These are phyloP conservation scores for Allium cepa DNA, from an alignment of 106 monocot species.

Conservation along the genomic window DNA sequence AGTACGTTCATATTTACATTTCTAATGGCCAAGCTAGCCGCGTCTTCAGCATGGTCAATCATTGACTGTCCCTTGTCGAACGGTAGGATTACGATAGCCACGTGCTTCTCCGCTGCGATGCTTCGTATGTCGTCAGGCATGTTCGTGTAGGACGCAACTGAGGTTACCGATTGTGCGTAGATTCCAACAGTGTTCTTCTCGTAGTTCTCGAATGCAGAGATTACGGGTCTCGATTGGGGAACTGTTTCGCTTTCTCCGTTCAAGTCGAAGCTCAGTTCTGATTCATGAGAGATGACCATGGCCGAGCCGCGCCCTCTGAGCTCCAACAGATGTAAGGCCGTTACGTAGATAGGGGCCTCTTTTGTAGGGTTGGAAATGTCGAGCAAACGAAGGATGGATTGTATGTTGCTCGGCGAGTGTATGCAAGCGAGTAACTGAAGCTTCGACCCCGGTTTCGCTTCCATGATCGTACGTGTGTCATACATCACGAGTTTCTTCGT, in stretches of 20 bases:
- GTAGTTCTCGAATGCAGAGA: constrained; percentile 34
- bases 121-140: constrained; percentile 52
- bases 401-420: constrained; percentile 40
- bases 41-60: constrained; percentile 37
- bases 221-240: constrained; percentile 24
- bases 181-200: constrained; percentile 37
- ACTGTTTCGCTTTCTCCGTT: neutral
- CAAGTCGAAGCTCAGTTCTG: constrained; percentile 8
- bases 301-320: constrained; percentile 42
- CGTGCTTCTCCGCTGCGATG: constrained; percentile 22
- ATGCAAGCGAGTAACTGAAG: constrained; percentile 50
- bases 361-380: constrained; percentile 46
- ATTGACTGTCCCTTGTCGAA: constrained; percentile 33
- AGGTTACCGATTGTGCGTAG: constrained; percentile 35
- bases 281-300: constrained; percentile 45
- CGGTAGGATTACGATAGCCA: constrained; percentile 19
- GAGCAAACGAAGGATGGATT: constrained; percentile 37
- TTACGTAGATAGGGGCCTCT: constrained; percentile 40
- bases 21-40: constrained; percentile 31
- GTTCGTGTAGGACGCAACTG: constrained; percentile 33
- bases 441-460: constrained; percentile 17
- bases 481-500: constrained; percentile 7
- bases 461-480: constrained; percentile 30
- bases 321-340: constrained; percentile 53
- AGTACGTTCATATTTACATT: constrained; percentile 42